Base-by-base conservation (phyloP, 164 flowering plant species). In the Magnolia sinica region DNA sequence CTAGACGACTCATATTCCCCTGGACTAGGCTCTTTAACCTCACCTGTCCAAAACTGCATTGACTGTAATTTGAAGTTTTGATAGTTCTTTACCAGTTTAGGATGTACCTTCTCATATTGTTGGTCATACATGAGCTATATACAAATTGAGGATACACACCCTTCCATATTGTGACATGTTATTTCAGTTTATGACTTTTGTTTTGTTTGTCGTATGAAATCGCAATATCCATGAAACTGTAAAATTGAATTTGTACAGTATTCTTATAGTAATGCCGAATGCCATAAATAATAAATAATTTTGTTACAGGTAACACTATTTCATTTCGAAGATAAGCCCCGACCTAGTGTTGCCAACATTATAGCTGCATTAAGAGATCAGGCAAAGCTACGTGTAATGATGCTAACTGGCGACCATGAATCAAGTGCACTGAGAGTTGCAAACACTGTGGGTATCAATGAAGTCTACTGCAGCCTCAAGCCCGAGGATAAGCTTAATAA, bases 401-500 rank as follows among this genome's bases (percentile, higher is more conserved):
- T 96, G 98, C 79, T 96, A 81, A 96, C 99, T 76, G 99, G 99
- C 75, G 99, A 96, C 83, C 99, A 96, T 76, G 85, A 87, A 76
- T 87, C 94, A 61, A 94, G 98, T 89, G 98, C 98, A 64, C 73
- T 80, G 85, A 92, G 98, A 84, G 98, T 96, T 76, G 97, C 98
- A 50, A 93, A 88, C 73, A 83, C 94, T 58, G 98, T 94, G 68
- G 98, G 98, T 65, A 92, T 96, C 77, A 84, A 74, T 65, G 96
- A 96, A 83, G 91, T 94, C 37, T 81, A 91, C 76, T 85, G 87
- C 82, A 87, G 90, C 81, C 79, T 96, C 78, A 96, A 96, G 88
- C 98, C 98, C 1, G 99, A 96, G 85, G 99, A 96, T 78, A 96
- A 96, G 82, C 95, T 96, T 64, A 88, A 89, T 88, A 90, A 92